Evolutionary conservation across 1,284 basidiomycete species (phyloP), one percentile per base, ranked within the genome.

Genomic region (Austroboletus niveus): DNA sequence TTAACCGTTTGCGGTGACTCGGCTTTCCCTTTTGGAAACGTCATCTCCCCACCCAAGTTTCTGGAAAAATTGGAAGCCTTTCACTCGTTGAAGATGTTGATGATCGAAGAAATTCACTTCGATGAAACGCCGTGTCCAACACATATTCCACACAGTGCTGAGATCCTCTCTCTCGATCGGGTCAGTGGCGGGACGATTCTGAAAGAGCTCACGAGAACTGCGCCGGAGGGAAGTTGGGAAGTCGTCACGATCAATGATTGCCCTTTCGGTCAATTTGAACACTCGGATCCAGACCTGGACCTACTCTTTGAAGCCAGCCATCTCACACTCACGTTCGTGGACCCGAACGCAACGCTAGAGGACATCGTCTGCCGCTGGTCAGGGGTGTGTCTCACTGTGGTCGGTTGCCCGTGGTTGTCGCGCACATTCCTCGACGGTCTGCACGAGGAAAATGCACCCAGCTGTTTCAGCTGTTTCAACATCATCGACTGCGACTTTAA

Each of bases 41-140:
- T 14, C 40, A 30, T 54, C 5, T 49, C 56, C 17, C 14, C 57
- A 31, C 40, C 38, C 42, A 57, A 17, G 35, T 57, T 57, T 29
- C 8, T 60, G 14, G 8, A 15, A 15, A 14, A 14, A 10, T 8
- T 17, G 3, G 39, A 17, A 0, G 22, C 49, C 10, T 15, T 57
- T 27, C 24, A 47, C 39, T 20, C 17, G n/a, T 41, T 60, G 27
- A 46, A 17, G n/a, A 22, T 45, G 20, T 20, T 57, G 29, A 47
- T 48, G 10, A 14, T 60, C 41, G 44, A 48, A 22, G 46, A 59
- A 42, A 30, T 58, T 31, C 30, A 38, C 39, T 60, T 60, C 15
- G 41, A 54, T 24, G 45, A 50, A 36, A 22, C n/a, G 22, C 49
- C 38, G 3, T 32, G 27, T 34, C 35, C 45, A 36, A 36, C 14